These are phyloP conservation scores for Cytospora schulzeri DNA, from an alignment of 2,329 filamentous ascomycete genomes.

Conservation along the genomic window DNA sequence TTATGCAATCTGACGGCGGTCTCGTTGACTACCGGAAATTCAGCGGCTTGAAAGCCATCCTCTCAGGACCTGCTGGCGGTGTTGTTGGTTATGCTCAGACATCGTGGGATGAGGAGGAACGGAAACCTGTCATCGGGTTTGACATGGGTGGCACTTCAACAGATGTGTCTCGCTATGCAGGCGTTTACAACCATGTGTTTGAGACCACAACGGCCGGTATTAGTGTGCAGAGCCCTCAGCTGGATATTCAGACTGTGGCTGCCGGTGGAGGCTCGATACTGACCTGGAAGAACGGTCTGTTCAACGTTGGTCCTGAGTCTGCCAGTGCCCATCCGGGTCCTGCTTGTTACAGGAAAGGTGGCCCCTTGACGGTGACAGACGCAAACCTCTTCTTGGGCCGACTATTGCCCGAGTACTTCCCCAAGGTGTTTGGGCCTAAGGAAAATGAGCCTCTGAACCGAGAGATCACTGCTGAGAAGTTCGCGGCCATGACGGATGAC, in stretches of 20 bases:
- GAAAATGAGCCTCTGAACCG: constrained; percentile 55
- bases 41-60: constrained; percentile 68
- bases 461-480: constrained; percentile 39
- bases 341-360: constrained; percentile 68
- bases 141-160: constrained; percentile 78
- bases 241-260: constrained; percentile 82
- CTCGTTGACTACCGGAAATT: constrained; percentile 62
- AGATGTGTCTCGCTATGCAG: constrained; percentile 69
- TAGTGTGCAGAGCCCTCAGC: constrained; percentile 75
- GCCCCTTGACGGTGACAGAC: constrained; percentile 68
- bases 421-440: constrained; percentile 68
- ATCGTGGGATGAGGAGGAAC: constrained; percentile 68
- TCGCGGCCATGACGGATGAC: constrained; percentile 38
- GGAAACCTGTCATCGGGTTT: constrained; percentile 73
- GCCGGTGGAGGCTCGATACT: constrained; percentile 73
- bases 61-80: constrained; percentile 76
- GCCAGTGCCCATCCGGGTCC: constrained; percentile 68
- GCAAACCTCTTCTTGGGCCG: constrained; percentile 67
- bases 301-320: constrained; percentile 69
- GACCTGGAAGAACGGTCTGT: constrained; percentile 68
- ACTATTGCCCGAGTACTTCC: constrained; percentile 60
- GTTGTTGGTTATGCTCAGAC: constrained; percentile 77
- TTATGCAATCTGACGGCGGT: constrained; percentile 67
- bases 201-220: constrained; percentile 79
- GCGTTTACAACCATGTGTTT: constrained; percentile 53